Evolutionary conservation across 2,329 filamentous ascomycete species (phyloP).

Genomic region (Arthrobotrys megalospora): DNA sequence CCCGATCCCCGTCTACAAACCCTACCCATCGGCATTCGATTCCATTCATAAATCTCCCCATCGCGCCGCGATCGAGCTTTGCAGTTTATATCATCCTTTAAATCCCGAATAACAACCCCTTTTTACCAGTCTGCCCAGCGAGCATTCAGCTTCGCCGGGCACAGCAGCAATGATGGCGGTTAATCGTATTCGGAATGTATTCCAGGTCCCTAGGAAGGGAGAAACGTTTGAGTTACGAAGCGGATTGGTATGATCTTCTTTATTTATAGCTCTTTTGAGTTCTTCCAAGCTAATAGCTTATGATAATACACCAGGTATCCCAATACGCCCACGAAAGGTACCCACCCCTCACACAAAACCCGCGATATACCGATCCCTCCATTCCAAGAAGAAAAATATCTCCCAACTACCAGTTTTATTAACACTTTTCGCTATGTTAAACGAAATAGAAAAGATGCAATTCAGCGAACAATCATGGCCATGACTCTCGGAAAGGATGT

Average conservation of each 20-base stretch:
- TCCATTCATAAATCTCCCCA: neutral
- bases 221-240: conserved; percentile 98
- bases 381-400: neutral
- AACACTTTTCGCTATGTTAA: conserved; percentile 55
- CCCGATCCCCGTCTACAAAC: neutral
- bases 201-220: conserved; percentile 88
- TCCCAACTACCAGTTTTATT: neutral
- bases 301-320: conserved; percentile 72
- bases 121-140: conserved; percentile 57
- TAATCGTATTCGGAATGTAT: conserved; percentile 94
- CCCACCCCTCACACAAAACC: conserved; percentile 26
- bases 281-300: conserved; percentile 66
- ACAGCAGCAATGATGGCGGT: conserved; percentile 81
- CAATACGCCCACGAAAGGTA: conserved; percentile 98
- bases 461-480: conserved; percentile 99
- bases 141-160: conserved; percentile 41
- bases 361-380: neutral
- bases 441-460: conserved; percentile 84
- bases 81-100: no score
- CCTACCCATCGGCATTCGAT: neutral
- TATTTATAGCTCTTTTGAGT: conserved; percentile 60
- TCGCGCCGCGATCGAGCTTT: neutral
- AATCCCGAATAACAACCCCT: neutral
- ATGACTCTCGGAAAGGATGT: conserved; percentile 99
- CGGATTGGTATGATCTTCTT: conserved; percentile 76